Conservation (phyloP, 148 eudicot species). For the Nepenthes mirabilis region DNA sequence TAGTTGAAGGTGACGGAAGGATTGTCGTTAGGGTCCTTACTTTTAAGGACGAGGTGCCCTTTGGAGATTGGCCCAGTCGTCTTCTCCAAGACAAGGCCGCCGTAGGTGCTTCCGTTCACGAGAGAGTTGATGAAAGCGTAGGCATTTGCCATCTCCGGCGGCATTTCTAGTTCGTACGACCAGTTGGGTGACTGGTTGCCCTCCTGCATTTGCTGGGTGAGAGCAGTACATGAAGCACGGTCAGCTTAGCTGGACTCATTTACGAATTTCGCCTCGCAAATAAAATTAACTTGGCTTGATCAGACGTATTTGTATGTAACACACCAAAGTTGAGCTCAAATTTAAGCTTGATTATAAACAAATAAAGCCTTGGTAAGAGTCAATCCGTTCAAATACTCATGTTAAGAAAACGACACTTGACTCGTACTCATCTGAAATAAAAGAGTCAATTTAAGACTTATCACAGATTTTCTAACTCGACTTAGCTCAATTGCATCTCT, state of each 20-base stretch:
- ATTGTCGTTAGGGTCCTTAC: slow-evolving; percentile 35
- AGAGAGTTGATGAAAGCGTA: slow-evolving; percentile 20
- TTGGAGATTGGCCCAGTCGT: slow-evolving; percentile 36
- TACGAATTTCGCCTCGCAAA: too few relatives aligned
- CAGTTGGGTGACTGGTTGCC: slow-evolving; percentile 5
- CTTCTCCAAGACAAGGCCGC: slow-evolving; percentile 48
- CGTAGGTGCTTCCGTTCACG: slow-evolving; percentile 20
- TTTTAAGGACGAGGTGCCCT: slow-evolving; percentile 30
- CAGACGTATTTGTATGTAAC: too few relatives aligned
- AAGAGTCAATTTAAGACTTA: too few relatives aligned
- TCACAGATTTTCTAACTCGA: too few relatives aligned
- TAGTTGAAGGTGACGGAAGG: slow-evolving; percentile 61
- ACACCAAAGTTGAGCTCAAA: too few relatives aligned
- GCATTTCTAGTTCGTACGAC: slow-evolving; percentile 7
- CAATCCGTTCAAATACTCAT: too few relatives aligned
- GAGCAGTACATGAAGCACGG: too few relatives aligned
- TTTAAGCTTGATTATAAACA: too few relatives aligned
- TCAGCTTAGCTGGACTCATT: too few relatives aligned
- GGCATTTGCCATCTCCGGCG: slow-evolving; percentile 14
- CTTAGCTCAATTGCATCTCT: neutral
- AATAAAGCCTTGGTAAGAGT: too few relatives aligned
- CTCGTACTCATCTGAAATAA: neutral
- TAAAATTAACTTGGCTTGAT: too few relatives aligned
- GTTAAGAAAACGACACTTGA: too few relatives aligned
- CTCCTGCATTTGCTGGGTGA: neutral